Evolutionary conservation across 2,329 filamentous ascomycete genomes (phyloP), one percentile per base, ranked within the genome.

Genomic region (Acarospora socialis): DNA sequence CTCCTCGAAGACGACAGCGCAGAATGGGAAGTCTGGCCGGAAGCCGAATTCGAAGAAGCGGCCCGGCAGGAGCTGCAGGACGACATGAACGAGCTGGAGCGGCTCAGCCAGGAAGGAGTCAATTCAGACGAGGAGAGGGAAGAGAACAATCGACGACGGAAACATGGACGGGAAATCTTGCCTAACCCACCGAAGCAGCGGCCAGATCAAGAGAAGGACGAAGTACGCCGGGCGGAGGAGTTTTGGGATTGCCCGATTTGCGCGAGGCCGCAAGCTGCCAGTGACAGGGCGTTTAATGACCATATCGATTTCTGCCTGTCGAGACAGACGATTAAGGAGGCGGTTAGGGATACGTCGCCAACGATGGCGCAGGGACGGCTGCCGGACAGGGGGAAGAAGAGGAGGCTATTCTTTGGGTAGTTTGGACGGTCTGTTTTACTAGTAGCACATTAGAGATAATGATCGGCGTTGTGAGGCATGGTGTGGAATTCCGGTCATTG

Each of bases 231-330:
- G 3, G 22, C 46, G 27, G 48, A 68, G 32, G 61, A 73, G 28
- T 65, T 63, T 52, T 95, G 86, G 86, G 68, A 77, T 21, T 98
- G 90, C 52, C 90, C 90, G 0, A 81, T 95, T 26, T 98, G 90
- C 52, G 58, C 61, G n/a, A 64, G 77, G 10, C 76, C 81, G 0
- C 86, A 94, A 47, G 48, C 62, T 1, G 70, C 83, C 0, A 68
- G 87, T 30, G 83, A 94, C 50, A 66, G 66, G 27, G 60, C 59
- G 1, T 92, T 95, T 56, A 98, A 98, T 44, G 72, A 79, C 35
- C 90, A 98, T 48, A 84, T 98, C 31, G 90, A 98, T 51, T 69
- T 80, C 6, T 98, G 90, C 52, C 66, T 98, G 2, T 94, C 86
- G 1, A 68, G 77, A 34, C 73, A 81, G 47, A 81, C 83, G 0